These are phyloP conservation scores for Whalleya microplaca DNA, from an alignment of 2,329 filamentous ascomycete species.

Conservation along the genomic window DNA sequence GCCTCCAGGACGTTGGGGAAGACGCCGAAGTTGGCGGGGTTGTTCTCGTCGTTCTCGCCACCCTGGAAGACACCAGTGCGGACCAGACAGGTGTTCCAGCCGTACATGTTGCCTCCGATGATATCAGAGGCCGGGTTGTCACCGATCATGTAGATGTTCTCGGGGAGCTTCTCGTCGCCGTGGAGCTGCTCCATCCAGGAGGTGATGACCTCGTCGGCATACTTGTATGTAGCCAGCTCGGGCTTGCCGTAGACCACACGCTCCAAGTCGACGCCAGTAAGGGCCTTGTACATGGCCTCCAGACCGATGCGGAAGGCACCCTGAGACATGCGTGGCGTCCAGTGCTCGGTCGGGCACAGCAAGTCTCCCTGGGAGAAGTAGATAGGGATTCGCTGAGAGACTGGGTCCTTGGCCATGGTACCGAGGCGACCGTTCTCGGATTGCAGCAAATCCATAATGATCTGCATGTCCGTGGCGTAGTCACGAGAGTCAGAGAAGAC, in stretches of 20 bases:
- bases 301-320: constrained; percentile 76
- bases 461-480: constrained; percentile 76
- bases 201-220: constrained; percentile 73
- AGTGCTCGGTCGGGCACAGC: constrained; percentile 66
- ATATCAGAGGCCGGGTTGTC: constrained; percentile 77
- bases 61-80: constrained; percentile 80
- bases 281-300: constrained; percentile 73
- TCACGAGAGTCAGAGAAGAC: constrained; percentile 76
- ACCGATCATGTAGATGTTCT: constrained; percentile 77
- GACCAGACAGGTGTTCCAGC: constrained; percentile 80
- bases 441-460: constrained; percentile 74
- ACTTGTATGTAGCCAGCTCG: constrained; percentile 76
- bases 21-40: constrained; percentile 77
- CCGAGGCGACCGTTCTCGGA: constrained; percentile 68
- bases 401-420: constrained; percentile 68
- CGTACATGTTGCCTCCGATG: constrained; percentile 78
- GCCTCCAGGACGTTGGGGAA: constrained; percentile 75
- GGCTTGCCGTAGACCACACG: constrained; percentile 79
- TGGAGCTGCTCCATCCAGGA: constrained; percentile 79
- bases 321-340: constrained; percentile 70
- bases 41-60: constrained; percentile 74
- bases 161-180: constrained; percentile 68
- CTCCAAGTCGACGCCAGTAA: constrained; percentile 72
- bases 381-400: constrained; percentile 70
- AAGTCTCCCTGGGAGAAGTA: constrained; percentile 60